Conservation (phyloP, 805 yeast genomes). For the Yamadazyma insecticola region DNA sequence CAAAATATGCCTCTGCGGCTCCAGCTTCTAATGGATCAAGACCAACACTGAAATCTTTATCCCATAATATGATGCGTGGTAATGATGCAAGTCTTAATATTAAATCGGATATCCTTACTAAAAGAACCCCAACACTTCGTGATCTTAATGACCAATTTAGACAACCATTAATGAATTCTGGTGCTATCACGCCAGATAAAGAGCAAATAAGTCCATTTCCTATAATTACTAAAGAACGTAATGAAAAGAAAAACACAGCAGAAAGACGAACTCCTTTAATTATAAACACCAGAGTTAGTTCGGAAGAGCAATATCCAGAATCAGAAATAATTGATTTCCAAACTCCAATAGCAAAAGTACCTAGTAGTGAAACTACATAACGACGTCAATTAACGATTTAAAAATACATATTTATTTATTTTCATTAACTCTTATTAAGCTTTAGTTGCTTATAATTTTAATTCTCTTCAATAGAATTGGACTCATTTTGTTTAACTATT, state of each 20-base stretch:
- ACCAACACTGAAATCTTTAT: no score
- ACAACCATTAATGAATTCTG: conserved; percentile 4
- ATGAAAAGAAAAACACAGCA: background rate
- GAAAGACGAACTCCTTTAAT: conserved; percentile 9
- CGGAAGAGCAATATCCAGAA: conserved; percentile 1
- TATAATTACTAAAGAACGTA: background rate
- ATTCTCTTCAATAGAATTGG: conserved; percentile 1
- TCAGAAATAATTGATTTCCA: conserved; percentile 10
- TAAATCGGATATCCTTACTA: no score
- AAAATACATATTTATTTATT: no score
- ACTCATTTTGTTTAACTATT: conserved; percentile 17
- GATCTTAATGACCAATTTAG: no score
- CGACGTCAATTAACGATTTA: conserved; percentile 1
- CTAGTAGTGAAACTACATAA: conserved; percentile 4
- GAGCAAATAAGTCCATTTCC: conserved; percentile 7
- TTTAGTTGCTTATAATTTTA: background rate
- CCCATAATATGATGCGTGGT: no score
- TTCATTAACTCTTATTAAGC: background rate
- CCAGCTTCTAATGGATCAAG: no score
- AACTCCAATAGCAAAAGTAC: no score
- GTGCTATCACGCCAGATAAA: conserved; percentile 10
- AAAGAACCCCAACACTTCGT: no score
- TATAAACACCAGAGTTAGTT: conserved; percentile 9
- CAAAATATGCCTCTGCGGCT: no score
- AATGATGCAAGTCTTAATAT: no score